Evolutionary conservation across 2,329 filamentous ascomycete species (phyloP).

Genomic region (Ophiostoma himal-ulmi): DNA sequence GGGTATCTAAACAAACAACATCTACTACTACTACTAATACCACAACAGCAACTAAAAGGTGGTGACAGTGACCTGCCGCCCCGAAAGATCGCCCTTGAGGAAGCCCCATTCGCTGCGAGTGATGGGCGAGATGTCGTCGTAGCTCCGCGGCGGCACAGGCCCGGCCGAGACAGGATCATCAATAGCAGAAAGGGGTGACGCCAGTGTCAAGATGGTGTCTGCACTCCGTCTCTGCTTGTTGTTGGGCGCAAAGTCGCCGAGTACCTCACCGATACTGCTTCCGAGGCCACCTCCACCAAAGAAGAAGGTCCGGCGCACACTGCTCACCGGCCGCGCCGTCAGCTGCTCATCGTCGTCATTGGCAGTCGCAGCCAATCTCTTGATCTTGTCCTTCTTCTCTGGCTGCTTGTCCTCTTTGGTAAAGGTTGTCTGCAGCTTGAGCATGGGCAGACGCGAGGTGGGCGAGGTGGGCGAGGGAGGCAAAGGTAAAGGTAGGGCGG

Average conservation of each 20-base stretch:
- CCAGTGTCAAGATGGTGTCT: slow-evolving; percentile 1
- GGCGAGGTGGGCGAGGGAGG: background rate
- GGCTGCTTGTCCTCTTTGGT: slow-evolving; percentile 7
- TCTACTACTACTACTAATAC: background rate
- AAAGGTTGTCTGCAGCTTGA: slow-evolving; percentile 40
- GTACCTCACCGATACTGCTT: slow-evolving; percentile 40
- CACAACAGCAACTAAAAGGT: slow-evolving; percentile 37
- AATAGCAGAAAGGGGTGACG: background rate
- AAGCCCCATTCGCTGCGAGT: slow-evolving; percentile 60
- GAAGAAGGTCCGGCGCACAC: slow-evolving; percentile 23
- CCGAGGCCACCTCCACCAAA: slow-evolving; percentile 28
- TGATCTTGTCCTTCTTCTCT: slow-evolving; percentile 8
- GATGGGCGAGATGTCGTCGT: slow-evolving; percentile 57
- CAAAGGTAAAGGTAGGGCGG: background rate
- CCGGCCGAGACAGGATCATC: slow-evolving; percentile 11
- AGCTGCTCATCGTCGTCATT: slow-evolving; percentile 31
- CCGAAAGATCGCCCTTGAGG: slow-evolving; percentile 47
- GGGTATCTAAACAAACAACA: slow-evolving; percentile 10
- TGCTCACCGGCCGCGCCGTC: slow-evolving; percentile 37
- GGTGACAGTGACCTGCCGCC: slow-evolving; percentile 46
- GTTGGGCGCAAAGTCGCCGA: slow-evolving; percentile 26
- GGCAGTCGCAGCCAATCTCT: background rate
- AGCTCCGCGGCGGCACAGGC: slow-evolving; percentile 53
- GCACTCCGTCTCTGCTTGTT: slow-evolving; percentile 19
- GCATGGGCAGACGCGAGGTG: slow-evolving; percentile 26